These are phyloP conservation scores for Daedalea quercina DNA, from an alignment of 768 basidiomycete species.

Conservation along the genomic window DNA sequence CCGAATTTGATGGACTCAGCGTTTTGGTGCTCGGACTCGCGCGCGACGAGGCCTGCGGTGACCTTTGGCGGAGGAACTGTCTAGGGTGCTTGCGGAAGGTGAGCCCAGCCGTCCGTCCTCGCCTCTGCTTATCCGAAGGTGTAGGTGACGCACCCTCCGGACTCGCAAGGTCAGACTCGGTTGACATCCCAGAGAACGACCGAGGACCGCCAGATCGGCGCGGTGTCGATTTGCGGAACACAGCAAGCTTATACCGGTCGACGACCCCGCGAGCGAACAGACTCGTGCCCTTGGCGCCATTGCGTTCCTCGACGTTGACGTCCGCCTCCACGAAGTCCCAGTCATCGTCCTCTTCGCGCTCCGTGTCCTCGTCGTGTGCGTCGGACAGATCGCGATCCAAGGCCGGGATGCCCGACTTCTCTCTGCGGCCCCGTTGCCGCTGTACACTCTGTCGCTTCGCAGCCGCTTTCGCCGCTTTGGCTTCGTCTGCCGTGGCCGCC, in stretches of 20 bases:
- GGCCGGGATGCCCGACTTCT: conserved; percentile 79
- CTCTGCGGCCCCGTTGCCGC: conserved; percentile 44
- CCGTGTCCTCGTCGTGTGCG: conserved; percentile 38
- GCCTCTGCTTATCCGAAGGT: conserved; percentile 47
- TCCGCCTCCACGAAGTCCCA: conserved; percentile 84
- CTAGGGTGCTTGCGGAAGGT: conserved; percentile 68
- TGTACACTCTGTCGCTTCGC: conserved; percentile 11
- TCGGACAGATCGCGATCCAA: conserved; percentile 68
- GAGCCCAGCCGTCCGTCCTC: conserved; percentile 63
- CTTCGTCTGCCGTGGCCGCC: conserved; percentile 1
- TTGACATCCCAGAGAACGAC: conserved; percentile 53
- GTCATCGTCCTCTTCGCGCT: conserved; percentile 63
- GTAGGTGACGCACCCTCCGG: conserved; percentile 35
- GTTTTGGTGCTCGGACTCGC: conserved; percentile 29
- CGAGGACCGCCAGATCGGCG: conserved; percentile 36
- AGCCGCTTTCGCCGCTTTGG: conserved; percentile 6
- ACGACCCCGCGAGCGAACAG: conserved; percentile 90
- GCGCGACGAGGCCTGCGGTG: conserved; percentile 44
- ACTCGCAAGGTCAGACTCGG: conserved; percentile 38
- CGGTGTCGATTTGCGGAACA: conserved; percentile 79
- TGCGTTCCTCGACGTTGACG: conserved; percentile 62
- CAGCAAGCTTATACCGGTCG: conserved; percentile 78
- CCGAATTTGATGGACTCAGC: conserved; percentile 38
- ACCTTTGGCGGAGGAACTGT: conserved; percentile 69
- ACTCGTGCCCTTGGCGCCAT: conserved; percentile 72